Evolutionary conservation across 2,329 filamentous ascomycete species (phyloP).

Genomic region (Paraconiothyrium sp.): DNA sequence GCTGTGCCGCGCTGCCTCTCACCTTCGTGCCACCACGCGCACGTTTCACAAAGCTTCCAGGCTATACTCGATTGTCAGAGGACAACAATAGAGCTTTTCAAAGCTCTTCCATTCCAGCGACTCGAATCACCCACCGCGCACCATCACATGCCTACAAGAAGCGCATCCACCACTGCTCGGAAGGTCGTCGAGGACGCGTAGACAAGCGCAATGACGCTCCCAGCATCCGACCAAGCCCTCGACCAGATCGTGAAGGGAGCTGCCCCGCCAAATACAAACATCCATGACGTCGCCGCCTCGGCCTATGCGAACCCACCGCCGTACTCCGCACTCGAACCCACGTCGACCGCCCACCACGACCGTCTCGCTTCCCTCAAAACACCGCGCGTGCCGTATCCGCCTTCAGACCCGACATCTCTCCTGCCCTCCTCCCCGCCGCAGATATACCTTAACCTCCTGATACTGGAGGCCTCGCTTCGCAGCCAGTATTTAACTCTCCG

Average conservation of each 20-base stretch:
- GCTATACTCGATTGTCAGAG: not conserved
- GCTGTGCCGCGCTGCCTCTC: not conserved
- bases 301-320: conserved; percentile 33
- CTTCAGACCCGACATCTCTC: conserved; percentile 76
- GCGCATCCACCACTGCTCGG: not conserved
- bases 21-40: not conserved
- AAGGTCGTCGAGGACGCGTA: not conserved
- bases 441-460: conserved; percentile 97
- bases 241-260: conserved; percentile 95
- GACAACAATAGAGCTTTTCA: not conserved
- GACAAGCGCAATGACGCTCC: conserved; percentile 24
- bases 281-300: conserved; percentile 51
- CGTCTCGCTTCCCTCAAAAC: conserved; percentile 50
- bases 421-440: conserved; percentile 92
- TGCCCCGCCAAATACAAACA: conserved; percentile 69
- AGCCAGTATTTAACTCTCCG: conserved; percentile 92
- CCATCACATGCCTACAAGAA: conserved; percentile 24
- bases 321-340: not conserved
- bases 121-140: conserved; percentile 1
- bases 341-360: conserved; percentile 48
- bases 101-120: not conserved
- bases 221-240: conserved; percentile 56
- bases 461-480: conserved; percentile 92
- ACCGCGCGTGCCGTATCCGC: conserved; percentile 51
- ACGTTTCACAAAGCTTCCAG: not conserved